Evolutionary conservation across 805 yeast species (phyloP).

Genomic region (Teunomyces tritomae): DNA sequence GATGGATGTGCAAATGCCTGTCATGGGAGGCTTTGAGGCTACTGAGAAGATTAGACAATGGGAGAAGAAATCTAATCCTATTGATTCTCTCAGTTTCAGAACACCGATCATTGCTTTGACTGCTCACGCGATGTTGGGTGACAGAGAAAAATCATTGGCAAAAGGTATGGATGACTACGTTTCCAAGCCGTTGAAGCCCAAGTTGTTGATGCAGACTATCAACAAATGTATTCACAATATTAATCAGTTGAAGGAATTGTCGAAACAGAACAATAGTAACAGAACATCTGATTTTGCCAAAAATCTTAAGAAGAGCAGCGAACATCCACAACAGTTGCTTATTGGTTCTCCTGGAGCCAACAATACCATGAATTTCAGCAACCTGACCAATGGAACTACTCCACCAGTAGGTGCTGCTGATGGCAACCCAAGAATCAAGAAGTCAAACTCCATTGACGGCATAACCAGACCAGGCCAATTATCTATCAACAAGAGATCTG

Average conservation of each 20-base stretch:
- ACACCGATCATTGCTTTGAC: constrained; percentile 89
- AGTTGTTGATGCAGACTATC: constrained; percentile 77
- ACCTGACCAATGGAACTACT: constrained; percentile 8
- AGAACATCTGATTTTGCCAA: constrained; percentile 46
- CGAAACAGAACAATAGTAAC: constrained; percentile 46
- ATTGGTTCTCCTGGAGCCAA: constrained; percentile 5
- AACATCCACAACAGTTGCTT: constrained; percentile 8
- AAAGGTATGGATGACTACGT: constrained; percentile 93
- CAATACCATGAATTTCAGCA: constrained; percentile 6
- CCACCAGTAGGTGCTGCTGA: constrained; percentile 1
- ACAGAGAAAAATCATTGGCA: constrained; percentile 78
- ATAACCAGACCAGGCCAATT: constrained; percentile 31
- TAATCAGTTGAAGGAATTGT: constrained; percentile 57
- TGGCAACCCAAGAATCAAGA: constrained; percentile 17
- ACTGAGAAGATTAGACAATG: constrained; percentile 83
- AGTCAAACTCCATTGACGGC: constrained; percentile 30
- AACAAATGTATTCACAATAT: constrained; percentile 76
- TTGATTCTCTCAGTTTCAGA: constrained; percentile 64
- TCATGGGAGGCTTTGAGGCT: constrained; percentile 93
- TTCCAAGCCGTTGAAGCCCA: constrained; percentile 84
- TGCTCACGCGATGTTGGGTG: constrained; percentile 94
- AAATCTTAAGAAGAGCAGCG: constrained; percentile 34
- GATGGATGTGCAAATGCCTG: constrained; percentile 96
- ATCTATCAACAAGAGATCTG: constrained; percentile 27
- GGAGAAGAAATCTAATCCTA: constrained; percentile 78